These are phyloP conservation scores for Datisca glomerata DNA, from an alignment of 306 rosid genomes.

Conservation along the genomic window DNA sequence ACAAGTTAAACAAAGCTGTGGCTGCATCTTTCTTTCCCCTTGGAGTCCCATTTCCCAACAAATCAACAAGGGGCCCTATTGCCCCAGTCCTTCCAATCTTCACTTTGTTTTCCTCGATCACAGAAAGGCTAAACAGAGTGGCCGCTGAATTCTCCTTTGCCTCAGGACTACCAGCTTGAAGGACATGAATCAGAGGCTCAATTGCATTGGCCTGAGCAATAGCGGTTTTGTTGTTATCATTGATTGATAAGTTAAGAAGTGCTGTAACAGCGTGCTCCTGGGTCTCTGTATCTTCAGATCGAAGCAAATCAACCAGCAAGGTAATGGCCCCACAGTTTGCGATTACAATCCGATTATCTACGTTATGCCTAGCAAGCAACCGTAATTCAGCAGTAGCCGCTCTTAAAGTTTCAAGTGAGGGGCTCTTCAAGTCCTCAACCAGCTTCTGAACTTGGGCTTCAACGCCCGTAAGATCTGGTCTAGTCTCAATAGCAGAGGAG, in stretches of 20 bases:
- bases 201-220: conserved; percentile 89
- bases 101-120: conserved; percentile 93
- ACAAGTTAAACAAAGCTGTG: conserved; percentile 90
- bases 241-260: conserved; percentile 87
- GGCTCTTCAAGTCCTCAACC: conserved; percentile 67
- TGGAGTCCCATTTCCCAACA: conserved; percentile 90
- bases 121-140: conserved; percentile 96
- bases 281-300: conserved; percentile 41
- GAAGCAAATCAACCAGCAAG: conserved; percentile 69
- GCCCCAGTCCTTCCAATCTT: conserved; percentile 95
- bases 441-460: conserved; percentile 70
- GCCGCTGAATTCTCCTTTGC: conserved; percentile 99
- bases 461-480: conserved; percentile 83
- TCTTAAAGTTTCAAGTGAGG: conserved; percentile 59
- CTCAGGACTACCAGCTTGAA: conserved; percentile 84
- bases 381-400: conserved; percentile 71
- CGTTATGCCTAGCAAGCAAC: conserved; percentile 80
- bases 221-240: conserved; percentile 80
- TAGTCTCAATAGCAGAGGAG: conserved; percentile 48
- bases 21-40: conserved; percentile 99
- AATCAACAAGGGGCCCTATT: conserved; percentile 80
- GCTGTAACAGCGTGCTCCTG: conserved; percentile 99
- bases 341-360: conserved; percentile 95
- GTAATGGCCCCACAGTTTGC: conserved; percentile 80
- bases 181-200: conserved; percentile 84